Base-by-base conservation (phyloP, 805 yeast species). In the Candida anglica region DNA sequence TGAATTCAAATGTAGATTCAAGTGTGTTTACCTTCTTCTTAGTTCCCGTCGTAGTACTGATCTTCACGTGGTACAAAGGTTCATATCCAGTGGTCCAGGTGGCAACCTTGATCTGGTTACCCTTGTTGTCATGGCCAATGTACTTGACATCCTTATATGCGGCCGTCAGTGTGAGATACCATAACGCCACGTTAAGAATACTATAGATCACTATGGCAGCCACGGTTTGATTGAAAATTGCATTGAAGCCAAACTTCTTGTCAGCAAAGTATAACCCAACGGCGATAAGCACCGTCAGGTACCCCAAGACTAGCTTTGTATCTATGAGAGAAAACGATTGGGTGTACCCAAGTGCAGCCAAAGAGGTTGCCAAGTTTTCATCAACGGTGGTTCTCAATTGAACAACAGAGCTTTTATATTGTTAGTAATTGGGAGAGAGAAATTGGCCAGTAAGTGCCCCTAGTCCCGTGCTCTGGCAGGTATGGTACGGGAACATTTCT, bases 351-450 rank as follows among this genome's bases (percentile, higher is more conserved):
- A 75, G 48, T 24, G 56, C 56, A 20, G 60, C 60, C 34, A 77
- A 48, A 1, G 63, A 59, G 3, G 50, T 48, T 5, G 72, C 52
- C 21, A 77, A 55, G 22, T 63, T 62, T 10, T 75, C 81, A 47
- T 77, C 81, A 11, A 69, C 56, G 24, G 72, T 69, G 14, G 60
- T 62, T 40, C 73, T 68, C 44, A 77, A 58, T 3, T 73, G 76
- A 10, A 52, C 46, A 4, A 66, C 65, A 1, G 80, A 74, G 47
- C 75, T 63, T 16, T 27, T 20, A 20, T 20, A 21, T 24, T n/a
- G 41, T 27, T 27, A 31, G 36, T 19, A 22, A 8, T 30, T 20
- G 19, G 16, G 15, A 11, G n/a, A 21, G 11, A 21, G 23, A 21
- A 21, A 21, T 21, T 21, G 13, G 18, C 5, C 13, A 3, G 5